Conservation (phyloP, 1,139 yeast species). For the Zygoascus hellenicus region DNA sequence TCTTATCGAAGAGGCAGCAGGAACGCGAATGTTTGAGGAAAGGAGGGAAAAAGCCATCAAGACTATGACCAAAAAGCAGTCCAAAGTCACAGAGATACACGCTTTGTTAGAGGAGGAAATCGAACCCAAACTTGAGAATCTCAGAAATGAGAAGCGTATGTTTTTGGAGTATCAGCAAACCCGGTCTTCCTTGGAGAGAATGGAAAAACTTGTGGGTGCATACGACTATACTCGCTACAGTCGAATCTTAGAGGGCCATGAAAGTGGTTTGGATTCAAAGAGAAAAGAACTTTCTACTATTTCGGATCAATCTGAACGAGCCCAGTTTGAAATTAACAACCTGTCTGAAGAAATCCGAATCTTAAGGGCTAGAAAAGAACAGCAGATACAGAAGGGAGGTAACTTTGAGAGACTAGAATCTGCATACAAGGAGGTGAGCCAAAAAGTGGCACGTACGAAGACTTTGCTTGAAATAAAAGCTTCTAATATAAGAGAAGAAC, state of each 20-base stretch:
- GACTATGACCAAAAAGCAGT: slow-evolving; percentile 86
- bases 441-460: slow-evolving; percentile 60
- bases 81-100: slow-evolving; percentile 73
- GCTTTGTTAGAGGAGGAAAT: slow-evolving; percentile 75
- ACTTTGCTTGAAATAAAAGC: slow-evolving; percentile 55
- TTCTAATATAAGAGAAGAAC: slow-evolving; percentile 52
- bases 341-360: slow-evolving; percentile 57
- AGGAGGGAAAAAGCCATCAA: slow-evolving; percentile 87
- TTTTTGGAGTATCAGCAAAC: slow-evolving; percentile 84
- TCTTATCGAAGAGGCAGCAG: slow-evolving; percentile 96
- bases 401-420: slow-evolving; percentile 55
- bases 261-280: slow-evolving; percentile 33
- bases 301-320: slow-evolving; percentile 28
- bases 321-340: slow-evolving; percentile 48
- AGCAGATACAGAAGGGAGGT: slow-evolving; percentile 60
- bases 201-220: slow-evolving; percentile 69
- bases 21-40: slow-evolving; percentile 93
- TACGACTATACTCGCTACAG: slow-evolving; percentile 54
- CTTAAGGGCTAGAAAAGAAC: slow-evolving; percentile 50
- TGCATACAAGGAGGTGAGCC: slow-evolving; percentile 52
- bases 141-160: slow-evolving; percentile 73
- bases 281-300: slow-evolving; percentile 35
- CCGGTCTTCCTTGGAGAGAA: slow-evolving; percentile 72
- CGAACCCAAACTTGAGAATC: slow-evolving; percentile 82
- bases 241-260: slow-evolving; percentile 30